A percentile compares a stretch with the other conserved stretches of the same genome.
Evolutionary conservation across 2,329 filamentous ascomycete genomes (phyloP).

Genomic region (Aspergillus novofumigatus): DNA sequence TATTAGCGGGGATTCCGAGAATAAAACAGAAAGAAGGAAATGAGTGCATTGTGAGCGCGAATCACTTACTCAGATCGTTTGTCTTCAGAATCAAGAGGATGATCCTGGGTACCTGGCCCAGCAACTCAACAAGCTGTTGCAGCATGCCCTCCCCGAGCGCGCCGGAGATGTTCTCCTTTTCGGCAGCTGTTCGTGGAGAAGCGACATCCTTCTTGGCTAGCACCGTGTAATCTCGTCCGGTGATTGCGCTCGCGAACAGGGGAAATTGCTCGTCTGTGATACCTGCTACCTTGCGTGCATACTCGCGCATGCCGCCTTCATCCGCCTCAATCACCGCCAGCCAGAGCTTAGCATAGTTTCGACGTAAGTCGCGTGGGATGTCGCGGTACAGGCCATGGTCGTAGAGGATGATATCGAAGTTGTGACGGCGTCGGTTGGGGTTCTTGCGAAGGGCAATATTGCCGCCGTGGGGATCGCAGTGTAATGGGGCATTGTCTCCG

Average conservation of each 20-base stretch:
- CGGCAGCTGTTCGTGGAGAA: conserved; percentile 61
- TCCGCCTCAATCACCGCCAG: conserved; percentile 90
- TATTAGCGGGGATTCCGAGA: conserved; percentile 2
- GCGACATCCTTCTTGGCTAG: conserved; percentile 57
- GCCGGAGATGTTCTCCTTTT: conserved; percentile 81
- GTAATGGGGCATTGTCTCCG: conserved; percentile 77
- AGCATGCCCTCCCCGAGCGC: conserved; percentile 85
- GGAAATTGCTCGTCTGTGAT: conserved; percentile 88
- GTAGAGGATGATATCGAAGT: conserved; percentile 95
- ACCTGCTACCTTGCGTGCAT: conserved; percentile 83
- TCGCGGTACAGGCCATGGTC: conserved; percentile 96
- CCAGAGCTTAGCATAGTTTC: conserved; percentile 95
- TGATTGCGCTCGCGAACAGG: conserved; percentile 93
- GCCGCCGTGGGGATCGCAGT: conserved; percentile 95
- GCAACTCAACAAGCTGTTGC: conserved; percentile 78
- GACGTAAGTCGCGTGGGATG: conserved; percentile 71
- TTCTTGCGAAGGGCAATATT: conserved; percentile 91
- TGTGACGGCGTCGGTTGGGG: conserved; percentile 55
- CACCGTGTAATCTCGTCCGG: conserved; percentile 81
- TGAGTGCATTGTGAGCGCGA: not conserved
- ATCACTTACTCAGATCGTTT: conserved; percentile 73
- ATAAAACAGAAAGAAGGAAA: not conserved
- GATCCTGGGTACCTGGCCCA: conserved; percentile 84
- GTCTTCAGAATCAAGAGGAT: conserved; percentile 96
- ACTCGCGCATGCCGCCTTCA: conserved; percentile 78